phyloP scores from a whole-genome alignment of 306 rosid genomes.

The Cucurbita ficifolia region DNA sequence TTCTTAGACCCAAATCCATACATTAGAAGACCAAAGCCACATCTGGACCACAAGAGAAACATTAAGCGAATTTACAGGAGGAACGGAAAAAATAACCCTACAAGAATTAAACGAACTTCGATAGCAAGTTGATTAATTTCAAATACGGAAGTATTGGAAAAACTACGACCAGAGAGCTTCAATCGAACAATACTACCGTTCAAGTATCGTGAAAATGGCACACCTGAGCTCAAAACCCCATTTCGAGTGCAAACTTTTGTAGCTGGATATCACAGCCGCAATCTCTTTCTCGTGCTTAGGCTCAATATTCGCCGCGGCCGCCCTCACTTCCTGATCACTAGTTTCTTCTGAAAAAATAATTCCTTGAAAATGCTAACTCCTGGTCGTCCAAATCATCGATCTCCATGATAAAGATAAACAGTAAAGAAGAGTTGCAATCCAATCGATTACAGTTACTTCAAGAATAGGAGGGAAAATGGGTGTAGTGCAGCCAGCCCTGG shows the following conservation, averaged over 20 bases:
- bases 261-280: constrained; percentile 28
- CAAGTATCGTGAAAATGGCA: background rate
- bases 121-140: background rate
- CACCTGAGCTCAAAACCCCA: constrained; percentile 68
- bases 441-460: background rate
- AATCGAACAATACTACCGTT: background rate
- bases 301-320: constrained; percentile 34
- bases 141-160: background rate
- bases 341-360: constrained; percentile 34
- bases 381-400: constrained; percentile 33
- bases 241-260: constrained; percentile 32
- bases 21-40: constrained; percentile 68
- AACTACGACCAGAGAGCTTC: background rate
- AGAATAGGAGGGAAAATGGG: background rate
- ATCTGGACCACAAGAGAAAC: constrained; percentile 18
- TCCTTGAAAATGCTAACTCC: constrained; percentile 63
- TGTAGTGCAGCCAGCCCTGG: background rate
- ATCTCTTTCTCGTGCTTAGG: constrained; percentile 73
- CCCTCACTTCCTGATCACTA: constrained; percentile 47
- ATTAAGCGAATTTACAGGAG: background rate
- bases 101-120: background rate
- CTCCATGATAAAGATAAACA: constrained; percentile 22
- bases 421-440: background rate
- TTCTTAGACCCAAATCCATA: constrained; percentile 96
- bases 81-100: background rate